Conservation (phyloP, 352 stramenopile species). For the Pythium phragmiticola region DNA sequence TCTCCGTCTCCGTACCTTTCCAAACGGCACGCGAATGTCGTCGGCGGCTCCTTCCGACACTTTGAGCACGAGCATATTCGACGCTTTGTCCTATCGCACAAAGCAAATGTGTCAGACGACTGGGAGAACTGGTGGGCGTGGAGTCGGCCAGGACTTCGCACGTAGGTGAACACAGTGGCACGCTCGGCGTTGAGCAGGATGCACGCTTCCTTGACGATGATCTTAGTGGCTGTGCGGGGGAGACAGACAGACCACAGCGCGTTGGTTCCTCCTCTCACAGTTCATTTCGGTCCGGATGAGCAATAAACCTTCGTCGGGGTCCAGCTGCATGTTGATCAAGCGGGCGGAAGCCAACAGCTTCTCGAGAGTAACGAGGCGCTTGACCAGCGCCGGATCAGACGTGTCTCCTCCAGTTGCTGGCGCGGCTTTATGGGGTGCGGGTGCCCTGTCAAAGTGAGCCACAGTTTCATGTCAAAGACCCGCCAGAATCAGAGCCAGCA, state of each 20-base stretch:
- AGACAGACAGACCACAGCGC: neutral
- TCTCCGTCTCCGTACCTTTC: conserved; percentile 42
- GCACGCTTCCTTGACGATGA: conserved; percentile 87
- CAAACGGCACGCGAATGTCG: conserved; percentile 82
- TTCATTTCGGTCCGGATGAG: too few species aligned
- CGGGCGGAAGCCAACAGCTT: conserved; percentile 79
- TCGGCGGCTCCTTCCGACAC: conserved; percentile 84
- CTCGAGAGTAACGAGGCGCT: conserved; percentile 65
- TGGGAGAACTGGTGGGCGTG: too few species aligned
- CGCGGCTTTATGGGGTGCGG: neutral
- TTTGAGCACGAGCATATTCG: conserved; percentile 80
- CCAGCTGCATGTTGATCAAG: conserved; percentile 75
- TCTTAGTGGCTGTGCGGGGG: conserved; percentile 54
- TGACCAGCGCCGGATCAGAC: conserved; percentile 44
- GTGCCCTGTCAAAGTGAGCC: neutral
- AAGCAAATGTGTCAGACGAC: too few species aligned
- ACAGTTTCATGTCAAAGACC: neutral
- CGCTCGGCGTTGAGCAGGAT: conserved; percentile 87
- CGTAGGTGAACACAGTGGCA: conserved; percentile 89
- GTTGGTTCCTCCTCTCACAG: too few species aligned
- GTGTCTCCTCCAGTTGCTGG: neutral
- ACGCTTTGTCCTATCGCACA: conserved; percentile 51
- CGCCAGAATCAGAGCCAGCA: neutral
- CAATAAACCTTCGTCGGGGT: conserved; percentile 61
- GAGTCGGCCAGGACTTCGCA: conserved; percentile 12